Evolutionary conservation across 768 basidiomycete species (phyloP).

Genomic region (Serendipita sp.): DNA sequence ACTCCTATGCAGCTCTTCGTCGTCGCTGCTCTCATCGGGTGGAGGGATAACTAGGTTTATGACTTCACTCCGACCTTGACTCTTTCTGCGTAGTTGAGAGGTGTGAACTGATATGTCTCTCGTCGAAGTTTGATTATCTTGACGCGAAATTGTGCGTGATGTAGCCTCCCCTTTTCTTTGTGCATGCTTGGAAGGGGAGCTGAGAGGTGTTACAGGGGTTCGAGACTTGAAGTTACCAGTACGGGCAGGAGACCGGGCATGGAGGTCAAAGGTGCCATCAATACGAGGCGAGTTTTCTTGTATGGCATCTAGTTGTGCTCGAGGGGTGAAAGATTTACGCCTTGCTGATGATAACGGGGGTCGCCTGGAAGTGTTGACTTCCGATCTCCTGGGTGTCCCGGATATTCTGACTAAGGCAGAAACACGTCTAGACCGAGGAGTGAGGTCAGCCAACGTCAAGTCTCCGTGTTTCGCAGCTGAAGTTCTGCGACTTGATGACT

Average conservation of each 20-base stretch:
- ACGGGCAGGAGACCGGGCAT: not conserved
- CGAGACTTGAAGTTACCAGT: too few relatives aligned
- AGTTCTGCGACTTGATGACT: not conserved
- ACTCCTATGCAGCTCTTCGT: not conserved
- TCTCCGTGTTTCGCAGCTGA: not conserved
- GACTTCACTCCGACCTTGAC: not conserved
- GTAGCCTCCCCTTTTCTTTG: not conserved
- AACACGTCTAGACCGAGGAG: not conserved
- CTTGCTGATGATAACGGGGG: not conserved
- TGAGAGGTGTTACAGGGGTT: not conserved
- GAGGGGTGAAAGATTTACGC: not conserved
- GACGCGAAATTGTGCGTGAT: not conserved
- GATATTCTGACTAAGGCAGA: not conserved
- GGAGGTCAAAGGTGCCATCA: not conserved
- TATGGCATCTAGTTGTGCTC: not conserved
- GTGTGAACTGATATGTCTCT: not conserved
- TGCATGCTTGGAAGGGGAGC: not conserved
- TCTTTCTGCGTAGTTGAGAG: not conserved
- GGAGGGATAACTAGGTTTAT: not conserved
- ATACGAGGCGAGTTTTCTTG: not conserved
- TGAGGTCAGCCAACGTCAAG: conserved; percentile 1
- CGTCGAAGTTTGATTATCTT: not conserved
- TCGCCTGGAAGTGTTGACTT: not conserved
- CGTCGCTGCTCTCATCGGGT: not conserved
- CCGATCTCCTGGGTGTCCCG: not conserved